A percentile compares a stretch with the other conserved stretches of the same genome.
phyloP scores from a whole-genome alignment of 768 basidiomycete species.

The Tricholoma furcatifolium region DNA sequence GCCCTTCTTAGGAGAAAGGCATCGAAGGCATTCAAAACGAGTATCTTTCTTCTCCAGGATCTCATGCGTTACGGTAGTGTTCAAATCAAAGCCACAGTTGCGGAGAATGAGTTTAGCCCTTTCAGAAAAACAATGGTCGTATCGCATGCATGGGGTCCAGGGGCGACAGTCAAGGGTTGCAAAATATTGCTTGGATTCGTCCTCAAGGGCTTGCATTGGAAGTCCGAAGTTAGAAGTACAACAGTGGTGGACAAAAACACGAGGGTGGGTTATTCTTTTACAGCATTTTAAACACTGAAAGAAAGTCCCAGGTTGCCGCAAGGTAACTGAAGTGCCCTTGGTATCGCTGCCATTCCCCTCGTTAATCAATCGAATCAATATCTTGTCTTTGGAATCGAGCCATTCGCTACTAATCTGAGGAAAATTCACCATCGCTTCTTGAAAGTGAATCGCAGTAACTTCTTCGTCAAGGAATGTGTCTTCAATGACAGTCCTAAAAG shows the following conservation, averaged over 20 bases:
- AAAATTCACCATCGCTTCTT: constrained; percentile 12
- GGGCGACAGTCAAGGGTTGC: not conserved
- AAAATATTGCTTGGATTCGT: no score
- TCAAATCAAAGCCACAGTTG: not conserved
- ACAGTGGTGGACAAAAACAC: constrained; percentile 13
- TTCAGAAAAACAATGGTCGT: constrained; percentile 1
- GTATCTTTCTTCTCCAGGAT: not conserved
- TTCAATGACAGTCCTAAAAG: constrained; percentile 5
- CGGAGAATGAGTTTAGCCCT: constrained; percentile 5
- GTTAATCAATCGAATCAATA: constrained; percentile 14
- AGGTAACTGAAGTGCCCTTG: not conserved
- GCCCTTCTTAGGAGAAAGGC: constrained; percentile 6
- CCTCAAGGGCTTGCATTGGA: not conserved
- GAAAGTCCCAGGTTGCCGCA: constrained; percentile 9
- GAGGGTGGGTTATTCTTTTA: constrained; percentile 6
- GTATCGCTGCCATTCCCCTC: not conserved
- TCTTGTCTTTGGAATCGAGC: constrained; percentile 12
- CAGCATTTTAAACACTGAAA: constrained; percentile 5
- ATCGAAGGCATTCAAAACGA: constrained; percentile 12
- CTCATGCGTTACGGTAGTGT: not conserved
- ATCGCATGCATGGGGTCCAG: constrained; percentile 9
- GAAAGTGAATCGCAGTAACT: constrained; percentile 13
- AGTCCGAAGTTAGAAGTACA: not conserved
- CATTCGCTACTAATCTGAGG: constrained; percentile 13
- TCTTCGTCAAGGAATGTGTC: constrained; percentile 15